phyloP scores from a whole-genome alignment of 768 basidiomycete species.

The Hypsizygus marmoreus region DNA sequence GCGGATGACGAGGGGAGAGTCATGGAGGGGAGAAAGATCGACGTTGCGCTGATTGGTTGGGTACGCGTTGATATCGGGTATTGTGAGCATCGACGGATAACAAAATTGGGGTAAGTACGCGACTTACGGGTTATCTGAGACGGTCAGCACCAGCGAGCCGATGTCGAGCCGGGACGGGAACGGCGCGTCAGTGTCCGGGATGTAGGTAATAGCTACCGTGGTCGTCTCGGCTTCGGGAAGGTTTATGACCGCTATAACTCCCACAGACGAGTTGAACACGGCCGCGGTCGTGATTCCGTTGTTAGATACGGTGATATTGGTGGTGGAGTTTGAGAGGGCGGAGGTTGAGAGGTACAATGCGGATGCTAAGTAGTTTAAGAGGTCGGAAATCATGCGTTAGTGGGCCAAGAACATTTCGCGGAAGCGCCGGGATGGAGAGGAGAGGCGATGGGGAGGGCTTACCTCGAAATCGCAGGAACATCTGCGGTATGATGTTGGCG shows the following conservation, averaged over 20 bases:
- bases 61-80: neutral
- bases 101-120: neutral
- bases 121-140: slow-evolving; percentile 38
- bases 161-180: slow-evolving; percentile 37
- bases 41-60: slow-evolving; percentile 18
- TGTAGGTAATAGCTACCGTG: slow-evolving; percentile 43
- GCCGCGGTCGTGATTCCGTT: slow-evolving; percentile 30
- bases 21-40: slow-evolving; percentile 35
- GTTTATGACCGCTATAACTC: slow-evolving; percentile 37
- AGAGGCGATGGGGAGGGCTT: slow-evolving; percentile 8
- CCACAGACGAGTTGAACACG: slow-evolving; percentile 43
- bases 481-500: slow-evolving; percentile 51
- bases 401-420: too few species aligned
- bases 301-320: slow-evolving; percentile 54
- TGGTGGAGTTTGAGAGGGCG: slow-evolving; percentile 47
- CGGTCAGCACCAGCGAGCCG: slow-evolving; percentile 36
- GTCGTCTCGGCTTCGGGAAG: slow-evolving; percentile 42
- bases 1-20: slow-evolving; percentile 37
- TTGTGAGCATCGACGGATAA: neutral
- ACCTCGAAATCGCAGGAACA: slow-evolving; percentile 62
- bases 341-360: slow-evolving; percentile 45
- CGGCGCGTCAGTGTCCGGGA: slow-evolving; percentile 25
- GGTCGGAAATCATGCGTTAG: too few species aligned
- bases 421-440: too few species aligned
- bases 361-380: slow-evolving; percentile 7